phyloP scores from a whole-genome alignment of 768 basidiomycete genomes.

The Leccinum disarticulatum region DNA sequence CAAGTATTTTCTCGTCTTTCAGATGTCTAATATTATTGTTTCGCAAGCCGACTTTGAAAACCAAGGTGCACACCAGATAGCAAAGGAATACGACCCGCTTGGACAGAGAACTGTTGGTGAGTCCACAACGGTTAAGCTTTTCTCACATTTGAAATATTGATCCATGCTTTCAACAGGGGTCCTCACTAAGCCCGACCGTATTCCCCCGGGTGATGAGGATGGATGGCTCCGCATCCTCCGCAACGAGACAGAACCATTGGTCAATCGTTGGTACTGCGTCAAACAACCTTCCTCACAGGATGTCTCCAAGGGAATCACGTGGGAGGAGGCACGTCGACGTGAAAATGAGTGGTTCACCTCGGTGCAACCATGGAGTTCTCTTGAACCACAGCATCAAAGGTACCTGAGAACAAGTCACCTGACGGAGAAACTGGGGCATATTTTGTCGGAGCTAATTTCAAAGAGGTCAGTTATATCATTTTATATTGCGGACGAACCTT shows the following conservation, averaged over 20 bases:
- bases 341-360: conserved; percentile 61
- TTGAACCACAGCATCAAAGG: conserved; percentile 49
- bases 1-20: conserved; percentile 1
- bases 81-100: conserved; percentile 56
- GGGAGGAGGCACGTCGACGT: conserved; percentile 55
- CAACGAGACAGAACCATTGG: conserved; percentile 42
- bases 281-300: conserved; percentile 39
- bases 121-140: conserved; percentile 44
- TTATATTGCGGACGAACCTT: background rate
- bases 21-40: conserved; percentile 37
- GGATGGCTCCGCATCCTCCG: conserved; percentile 57
- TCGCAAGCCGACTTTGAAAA: conserved; percentile 77
- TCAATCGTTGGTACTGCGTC: conserved; percentile 38
- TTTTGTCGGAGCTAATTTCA: conserved; percentile 62
- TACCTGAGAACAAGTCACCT: conserved; percentile 59
- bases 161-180: conserved; percentile 11
- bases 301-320: conserved; percentile 36
- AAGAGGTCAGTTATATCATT: conserved; percentile 46
- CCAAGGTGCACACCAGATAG: conserved; percentile 69
- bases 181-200: conserved; percentile 73
- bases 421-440: conserved; percentile 53
- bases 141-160: conserved; percentile 37
- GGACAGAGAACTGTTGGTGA: conserved; percentile 71
- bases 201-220: conserved; percentile 22
- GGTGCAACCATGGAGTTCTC: conserved; percentile 51